Evolutionary conservation across 805 yeast species (phyloP).

Genomic region (Metschnikowia hibisci): DNA sequence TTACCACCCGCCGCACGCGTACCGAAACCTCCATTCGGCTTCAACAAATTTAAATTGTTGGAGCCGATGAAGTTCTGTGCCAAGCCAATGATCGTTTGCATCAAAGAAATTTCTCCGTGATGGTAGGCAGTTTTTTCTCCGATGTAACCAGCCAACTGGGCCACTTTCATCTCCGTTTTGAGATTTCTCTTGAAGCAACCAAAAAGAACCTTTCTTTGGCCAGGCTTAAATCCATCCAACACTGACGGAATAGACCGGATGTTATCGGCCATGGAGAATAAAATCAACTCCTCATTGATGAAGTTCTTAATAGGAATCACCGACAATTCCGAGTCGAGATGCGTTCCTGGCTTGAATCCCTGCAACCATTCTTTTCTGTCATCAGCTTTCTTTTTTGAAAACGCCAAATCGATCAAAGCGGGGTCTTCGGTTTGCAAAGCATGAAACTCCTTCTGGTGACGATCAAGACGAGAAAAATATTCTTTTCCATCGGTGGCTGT

Average conservation of each 20-base stretch:
- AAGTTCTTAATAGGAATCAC: conserved; percentile 90
- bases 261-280: conserved; percentile 96
- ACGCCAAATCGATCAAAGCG: conserved; percentile 81
- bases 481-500: conserved; percentile 77
- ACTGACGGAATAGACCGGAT: conserved; percentile 92
- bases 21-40: conserved; percentile 96
- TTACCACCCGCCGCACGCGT: conserved; percentile 96
- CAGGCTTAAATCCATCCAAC: conserved; percentile 94
- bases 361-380: conserved; percentile 97
- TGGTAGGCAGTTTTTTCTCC: conserved; percentile 89
- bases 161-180: conserved; percentile 76
- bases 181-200: conserved; percentile 84
- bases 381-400: conserved; percentile 92
- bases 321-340: conserved; percentile 69
- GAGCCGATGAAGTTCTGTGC: conserved; percentile 96
- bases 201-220: conserved; percentile 88
- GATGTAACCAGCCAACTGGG: conserved; percentile 85
- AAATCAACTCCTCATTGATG: conserved; percentile 89
- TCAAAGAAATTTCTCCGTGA: conserved; percentile 87
- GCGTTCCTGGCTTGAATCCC: conserved; percentile 87
- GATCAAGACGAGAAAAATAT: conserved; percentile 80
- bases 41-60: conserved; percentile 76
- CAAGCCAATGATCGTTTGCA: conserved; percentile 85
- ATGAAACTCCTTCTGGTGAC: conserved; percentile 82
- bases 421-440: conserved; percentile 75